These are phyloP conservation scores for Candida gorgasii DNA, from an alignment of 805 yeast species.

Conservation along the genomic window DNA sequence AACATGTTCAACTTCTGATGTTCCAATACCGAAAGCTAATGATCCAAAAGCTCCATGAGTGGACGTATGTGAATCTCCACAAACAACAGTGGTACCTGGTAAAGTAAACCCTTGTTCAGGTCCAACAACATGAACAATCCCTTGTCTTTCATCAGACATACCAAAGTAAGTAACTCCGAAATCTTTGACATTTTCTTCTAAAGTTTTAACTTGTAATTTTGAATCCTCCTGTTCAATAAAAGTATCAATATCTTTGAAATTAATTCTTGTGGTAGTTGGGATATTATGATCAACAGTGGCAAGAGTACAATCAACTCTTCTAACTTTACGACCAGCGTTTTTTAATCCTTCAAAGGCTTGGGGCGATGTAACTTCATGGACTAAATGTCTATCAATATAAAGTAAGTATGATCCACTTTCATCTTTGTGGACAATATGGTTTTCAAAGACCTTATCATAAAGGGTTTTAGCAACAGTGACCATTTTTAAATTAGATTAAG, in stretches of 20 bases:
- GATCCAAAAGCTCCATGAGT: conserved; percentile 99
- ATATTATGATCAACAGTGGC: conserved; percentile 97
- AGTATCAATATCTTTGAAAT: conserved; percentile 68
- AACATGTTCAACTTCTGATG: conserved; percentile 98
- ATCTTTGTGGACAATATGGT: conserved; percentile 88
- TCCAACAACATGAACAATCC: conserved; percentile 97
- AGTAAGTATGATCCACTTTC: conserved; percentile 83
- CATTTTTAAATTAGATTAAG: conserved; percentile 5
- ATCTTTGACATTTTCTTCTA: conserved; percentile 88
- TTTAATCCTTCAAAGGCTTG: conserved; percentile 97
- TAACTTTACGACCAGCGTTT: conserved; percentile 83
- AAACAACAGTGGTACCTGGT: conserved; percentile 98
- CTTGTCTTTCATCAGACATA: conserved; percentile 92
- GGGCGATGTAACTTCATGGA: conserved; percentile 98
- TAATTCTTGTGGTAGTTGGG: conserved; percentile 86
- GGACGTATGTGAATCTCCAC: conserved; percentile 98
- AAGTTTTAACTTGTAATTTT: conserved; percentile 85
- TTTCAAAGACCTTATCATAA: conserved; percentile 95
- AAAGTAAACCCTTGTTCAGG: conserved; percentile 99
- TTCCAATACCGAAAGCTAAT: conserved; percentile 97
- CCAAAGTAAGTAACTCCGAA: conserved; percentile 93
- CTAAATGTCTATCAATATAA: conserved; percentile 95
- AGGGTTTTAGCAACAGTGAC: conserved; percentile 60
- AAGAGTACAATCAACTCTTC: conserved; percentile 90
- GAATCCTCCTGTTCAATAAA: conserved; percentile 92